phyloP scores from a whole-genome alignment of 2,329 filamentous ascomycete genomes.

The Taxawa tesnikishii region DNA sequence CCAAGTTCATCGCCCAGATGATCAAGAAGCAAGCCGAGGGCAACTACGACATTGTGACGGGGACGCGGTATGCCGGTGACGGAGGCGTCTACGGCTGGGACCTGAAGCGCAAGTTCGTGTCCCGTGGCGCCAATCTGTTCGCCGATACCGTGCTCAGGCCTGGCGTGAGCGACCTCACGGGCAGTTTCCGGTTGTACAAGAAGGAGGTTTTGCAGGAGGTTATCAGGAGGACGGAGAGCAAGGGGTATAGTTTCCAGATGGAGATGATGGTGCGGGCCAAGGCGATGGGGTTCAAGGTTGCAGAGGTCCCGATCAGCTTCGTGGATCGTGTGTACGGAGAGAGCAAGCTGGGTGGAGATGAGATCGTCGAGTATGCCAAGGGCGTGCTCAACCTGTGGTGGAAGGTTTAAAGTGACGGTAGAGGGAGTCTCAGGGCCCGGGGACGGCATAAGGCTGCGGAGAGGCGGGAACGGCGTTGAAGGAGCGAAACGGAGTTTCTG shows the following conservation, averaged over 20 bases:
- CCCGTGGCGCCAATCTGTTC: conserved; percentile 83
- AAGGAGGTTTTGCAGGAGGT: conserved; percentile 78
- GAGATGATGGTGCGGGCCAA: conserved; percentile 98
- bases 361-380: conserved; percentile 94
- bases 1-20: conserved; percentile 97
- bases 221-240: conserved; percentile 81
- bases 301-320: conserved; percentile 92
- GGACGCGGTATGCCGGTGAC: conserved; percentile 81
- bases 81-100: conserved; percentile 93
- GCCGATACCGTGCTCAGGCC: conserved; percentile 88
- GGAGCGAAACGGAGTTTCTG: neutral
- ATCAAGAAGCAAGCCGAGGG: conserved; percentile 64
- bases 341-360: conserved; percentile 84
- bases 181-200: conserved; percentile 92
- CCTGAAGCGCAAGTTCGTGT: conserved; percentile 65
- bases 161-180: conserved; percentile 90
- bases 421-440: neutral
- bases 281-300: conserved; percentile 86
- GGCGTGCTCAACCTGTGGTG: conserved; percentile 36
- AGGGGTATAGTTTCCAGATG: conserved; percentile 99
- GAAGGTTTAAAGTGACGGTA: conserved; percentile 27
- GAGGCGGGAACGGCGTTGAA: neutral
- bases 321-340: conserved; percentile 93
- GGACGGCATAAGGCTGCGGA: too few relatives aligned
- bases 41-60: conserved; percentile 93